Base-by-base conservation (phyloP, 805 yeast genomes). In the Kodamaea hsintzibuensis region DNA sequence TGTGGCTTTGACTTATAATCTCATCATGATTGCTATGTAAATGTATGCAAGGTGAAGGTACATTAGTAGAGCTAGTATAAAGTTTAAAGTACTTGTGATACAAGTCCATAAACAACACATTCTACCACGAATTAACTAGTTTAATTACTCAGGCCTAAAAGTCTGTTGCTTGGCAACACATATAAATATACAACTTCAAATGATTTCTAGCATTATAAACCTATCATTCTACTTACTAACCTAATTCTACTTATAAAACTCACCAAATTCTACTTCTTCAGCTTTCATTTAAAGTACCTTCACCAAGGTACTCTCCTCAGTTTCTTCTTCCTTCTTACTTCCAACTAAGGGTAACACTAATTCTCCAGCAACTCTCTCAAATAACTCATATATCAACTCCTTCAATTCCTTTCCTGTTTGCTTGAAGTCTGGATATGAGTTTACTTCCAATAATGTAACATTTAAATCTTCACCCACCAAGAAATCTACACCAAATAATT, bases 361-460 rank as follows among this genome's bases (percentile, higher is more conserved):
- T 30, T 70, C 67, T 2, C 68, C 62, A 0, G 83, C 81, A 0
- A 84, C 81, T 9, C 78, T 79, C 25, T 80, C 84, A 62, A 92
- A 88, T 44, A 92, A 73, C 37, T 80, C 87, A 57, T 78, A 77
- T 30, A 95, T 88, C 18, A 91, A 63, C 1, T 61, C 74, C 63
- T 87, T 88, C 61, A 93, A 74, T 7, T 81, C 87, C 13, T 74
- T 81, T 14, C 99, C 99, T 0, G 98, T 95, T 71, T 95, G 99
- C 64, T 91, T 91, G 73, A 95, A 95, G 66, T 95, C 99, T 0
- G 99, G 99, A 65, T 87, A 95, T 13, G 98, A 86, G 64, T 95
- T 95, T 45, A 91, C 89, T 68, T 95, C 98, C 42, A 93, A 71
- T 25, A 95, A 65, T 45, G 76, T 78, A 2, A 88, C 93, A 12